Conservation (phyloP, 1,139 yeast species). For the Geotrichum aggregatum region DNA sequence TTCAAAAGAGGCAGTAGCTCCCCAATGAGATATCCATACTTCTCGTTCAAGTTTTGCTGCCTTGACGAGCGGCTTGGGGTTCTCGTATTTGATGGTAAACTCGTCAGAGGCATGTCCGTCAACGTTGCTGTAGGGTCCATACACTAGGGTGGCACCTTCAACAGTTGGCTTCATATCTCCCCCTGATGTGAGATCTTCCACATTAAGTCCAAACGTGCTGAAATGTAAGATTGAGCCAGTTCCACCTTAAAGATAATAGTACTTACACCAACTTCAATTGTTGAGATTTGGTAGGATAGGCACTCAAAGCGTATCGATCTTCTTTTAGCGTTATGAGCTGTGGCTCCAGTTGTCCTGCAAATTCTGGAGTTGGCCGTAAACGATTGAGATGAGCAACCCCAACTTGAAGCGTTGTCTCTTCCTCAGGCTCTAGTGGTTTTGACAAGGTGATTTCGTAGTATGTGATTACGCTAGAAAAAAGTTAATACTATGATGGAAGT, state of each 20-base stretch:
- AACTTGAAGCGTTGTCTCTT: conserved; percentile 49
- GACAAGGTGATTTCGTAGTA: conserved; percentile 55
- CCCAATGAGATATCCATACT: conserved; percentile 81
- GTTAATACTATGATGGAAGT: conserved; percentile 18
- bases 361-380: conserved; percentile 59
- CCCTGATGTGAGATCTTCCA: conserved; percentile 27
- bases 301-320: conserved; percentile 55
- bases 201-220: conserved; percentile 17
- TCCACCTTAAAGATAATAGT: background rate
- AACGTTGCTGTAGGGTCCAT: conserved; percentile 53
- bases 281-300: conserved; percentile 56
- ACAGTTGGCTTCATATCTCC: conserved; percentile 20
- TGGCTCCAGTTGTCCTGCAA: conserved; percentile 54
- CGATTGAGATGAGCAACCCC: conserved; percentile 51
- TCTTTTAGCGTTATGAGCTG: conserved; percentile 60
- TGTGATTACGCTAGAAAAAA: conserved; percentile 11
- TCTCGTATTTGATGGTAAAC: conserved; percentile 58
- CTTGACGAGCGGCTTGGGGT: conserved; percentile 61
- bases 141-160: conserved; percentile 41
- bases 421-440: conserved; percentile 61
- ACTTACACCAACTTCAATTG: conserved; percentile 23
- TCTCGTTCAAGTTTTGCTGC: conserved; percentile 64
- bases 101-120: conserved; percentile 49
- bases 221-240: background rate
- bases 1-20: conserved; percentile 59